phyloP scores from a whole-genome alignment of 2,329 filamentous ascomycete genomes.

The Cordyceps tenuipes region DNA sequence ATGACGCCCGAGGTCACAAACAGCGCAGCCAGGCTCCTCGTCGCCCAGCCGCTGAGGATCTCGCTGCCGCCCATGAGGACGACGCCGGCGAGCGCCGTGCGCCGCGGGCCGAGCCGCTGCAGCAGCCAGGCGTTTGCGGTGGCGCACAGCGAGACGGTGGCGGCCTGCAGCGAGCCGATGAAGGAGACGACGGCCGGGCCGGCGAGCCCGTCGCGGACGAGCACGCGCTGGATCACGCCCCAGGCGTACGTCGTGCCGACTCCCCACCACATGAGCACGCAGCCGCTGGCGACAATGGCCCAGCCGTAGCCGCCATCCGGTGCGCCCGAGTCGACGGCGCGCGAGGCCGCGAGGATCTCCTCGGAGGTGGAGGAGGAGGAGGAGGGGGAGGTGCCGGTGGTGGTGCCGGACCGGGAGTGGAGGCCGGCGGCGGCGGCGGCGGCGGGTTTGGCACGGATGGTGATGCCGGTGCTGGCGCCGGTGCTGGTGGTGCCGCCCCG shows the following conservation, averaged over 20 bases:
- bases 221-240: constrained; percentile 51
- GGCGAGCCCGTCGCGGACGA: constrained; percentile 40
- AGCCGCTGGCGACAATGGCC: constrained; percentile 43
- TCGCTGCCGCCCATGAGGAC: constrained; percentile 40
- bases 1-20: constrained; percentile 27
- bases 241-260: constrained; percentile 49
- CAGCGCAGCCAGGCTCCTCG: constrained; percentile 26
- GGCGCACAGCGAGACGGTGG: constrained; percentile 42
- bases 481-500: neutral
- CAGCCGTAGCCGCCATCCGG: constrained; percentile 51
- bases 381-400: neutral
- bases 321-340: constrained; percentile 34
- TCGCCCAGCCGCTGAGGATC: constrained; percentile 33
- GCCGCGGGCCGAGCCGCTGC: constrained; percentile 37
- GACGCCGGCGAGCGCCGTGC: constrained; percentile 40
- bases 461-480: neutral
- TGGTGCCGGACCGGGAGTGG: no score
- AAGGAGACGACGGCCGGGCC: constrained; percentile 48
- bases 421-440: no score
- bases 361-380: constrained; percentile 7
- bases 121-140: constrained; percentile 45
- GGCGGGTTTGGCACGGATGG: neutral
- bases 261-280: constrained; percentile 46
- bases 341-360: constrained; percentile 32
- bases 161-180: constrained; percentile 44